Base-by-base conservation (phyloP, 2,329 filamentous ascomycete species). In the Beauveria scarabaeidicola region DNA sequence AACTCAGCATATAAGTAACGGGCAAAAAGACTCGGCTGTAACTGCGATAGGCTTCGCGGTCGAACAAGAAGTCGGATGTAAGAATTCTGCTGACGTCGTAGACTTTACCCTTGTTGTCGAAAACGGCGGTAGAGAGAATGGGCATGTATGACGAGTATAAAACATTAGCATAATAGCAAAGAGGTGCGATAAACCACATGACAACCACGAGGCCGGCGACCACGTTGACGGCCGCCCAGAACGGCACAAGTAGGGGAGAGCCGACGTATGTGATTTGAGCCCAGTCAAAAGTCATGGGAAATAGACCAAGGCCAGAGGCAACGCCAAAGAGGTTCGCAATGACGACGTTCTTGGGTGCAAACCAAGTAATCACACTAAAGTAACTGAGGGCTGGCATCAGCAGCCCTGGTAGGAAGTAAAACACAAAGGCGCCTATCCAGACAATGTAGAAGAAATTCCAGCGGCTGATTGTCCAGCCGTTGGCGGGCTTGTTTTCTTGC, bases 261-360 rank as follows among this genome's bases (percentile, higher is more conserved):
- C 91, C 91, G 66, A 95, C 94, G 68, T 93, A 87, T 0, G 91
- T 90, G 63, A 96, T 87, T 69, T 96, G 91, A 0, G 89, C 89
- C 91, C 91, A 96, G 74, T 96, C 91, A 68, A 96, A 95, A 0
- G 91, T 95, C 66, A 96, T 70, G 0, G 91, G 91, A 63, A 95
- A 91, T 38, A 96, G 75, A 1, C 90, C 90, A 15, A 96, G 80
- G 2, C 91, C 91, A 2, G 90, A 93, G n/a, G 85, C 82, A 17
- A 93, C 88, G 17, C 91, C 91, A 68, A 95, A 95, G 64, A 96
- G 76, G 70, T 95, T 95, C 32, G 91, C 88, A 48, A 95, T 77
- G 3, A 95, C 85, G n/a, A 94, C 88, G 65, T 88, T 95, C 64
- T 91, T 86, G 0, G 91, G 91, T 3, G 89, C 89, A 70, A 92